Base-by-base conservation (phyloP, 176 grass and related monocot genomes). In the bread wheat (Triticum aestivum) region DNA sequence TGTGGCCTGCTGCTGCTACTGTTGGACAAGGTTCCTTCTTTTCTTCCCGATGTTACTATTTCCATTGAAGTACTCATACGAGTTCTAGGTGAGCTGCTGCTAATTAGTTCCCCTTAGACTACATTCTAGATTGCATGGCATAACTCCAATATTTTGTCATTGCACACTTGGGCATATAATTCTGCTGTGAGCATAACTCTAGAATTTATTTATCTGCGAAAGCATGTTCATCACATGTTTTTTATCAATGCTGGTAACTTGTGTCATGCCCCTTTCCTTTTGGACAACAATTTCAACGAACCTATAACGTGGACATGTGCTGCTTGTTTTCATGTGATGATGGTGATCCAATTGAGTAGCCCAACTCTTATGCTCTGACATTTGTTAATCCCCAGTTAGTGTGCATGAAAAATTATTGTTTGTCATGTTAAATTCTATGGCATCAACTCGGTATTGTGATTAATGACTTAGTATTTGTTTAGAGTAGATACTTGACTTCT, bases 261-360 rank as follows among this genome's bases (percentile, higher is more conserved):
- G 3, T 45, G 11, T 23, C 41, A 78, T 20, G 37, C 79, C 59
- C 61, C 80, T 44, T 11, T 44, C 41, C 41, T 44, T 41, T 44
- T 44, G 9, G 41, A 44, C 41, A 44, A 44, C 41, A 44, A 44
- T 10, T 11, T 44, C 41, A 44, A 44, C 3, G 3, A 44, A 44
- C 10, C 41, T 44, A 44, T 44, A 44, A 11, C 10, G 0, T 44
- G 41, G 41, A 11, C 41, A 44, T 82, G 35, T 69, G 34, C 30
- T 51, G 27, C 13, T 63, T 83, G 54, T 83, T 44, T 67, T 83
- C 20, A 29, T 59, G 35, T 45, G 69, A 35, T 83, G 34, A 54
- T 34, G 9, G 4, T 27, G 44, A 45, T 45, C 44, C 44, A 45
- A 3, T 45, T 45, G 44, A 45, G 10, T 45, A 45, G 44, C 44